Evolutionary conservation across 768 basidiomycete genomes (phyloP).

Genomic region (Kwoniella dendrophila): DNA sequence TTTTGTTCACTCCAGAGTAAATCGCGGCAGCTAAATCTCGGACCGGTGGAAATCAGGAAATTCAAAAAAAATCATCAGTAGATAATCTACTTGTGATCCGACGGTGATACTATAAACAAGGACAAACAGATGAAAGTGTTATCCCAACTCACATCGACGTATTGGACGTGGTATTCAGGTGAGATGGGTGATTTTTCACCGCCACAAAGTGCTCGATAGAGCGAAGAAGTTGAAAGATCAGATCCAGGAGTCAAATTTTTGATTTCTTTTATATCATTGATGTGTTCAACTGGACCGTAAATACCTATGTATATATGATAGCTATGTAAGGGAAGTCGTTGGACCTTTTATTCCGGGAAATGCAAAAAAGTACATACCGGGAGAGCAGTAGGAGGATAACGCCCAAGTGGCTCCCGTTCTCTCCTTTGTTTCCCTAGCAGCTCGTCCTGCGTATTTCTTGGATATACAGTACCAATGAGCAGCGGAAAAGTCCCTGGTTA

Average conservation of each 20-base stretch:
- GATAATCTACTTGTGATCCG: neutral
- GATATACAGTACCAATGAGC: conserved; percentile 42
- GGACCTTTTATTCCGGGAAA: too few species aligned
- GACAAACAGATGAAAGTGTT: too few species aligned
- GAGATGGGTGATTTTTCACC: conserved; percentile 22
- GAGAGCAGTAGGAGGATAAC: conserved; percentile 38
- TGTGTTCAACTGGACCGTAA: conserved; percentile 37
- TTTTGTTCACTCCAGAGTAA: conserved; percentile 14
- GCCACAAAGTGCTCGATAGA: conserved; percentile 8
- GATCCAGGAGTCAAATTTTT: neutral
- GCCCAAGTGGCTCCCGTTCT: conserved; percentile 22
- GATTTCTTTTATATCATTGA: conserved; percentile 12
- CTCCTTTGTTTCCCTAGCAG: conserved; percentile 32
- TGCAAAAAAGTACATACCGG: conserved; percentile 20
- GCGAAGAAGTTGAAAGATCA: conserved; percentile 23
- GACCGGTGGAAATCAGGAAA: conserved; percentile 9
- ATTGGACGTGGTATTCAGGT: conserved; percentile 12
- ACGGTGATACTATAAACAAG: neutral
- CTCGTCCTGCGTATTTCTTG: conserved; percentile 45
- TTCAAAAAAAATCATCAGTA: neutral
- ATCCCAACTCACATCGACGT: conserved; percentile 25
- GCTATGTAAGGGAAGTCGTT: neutral
- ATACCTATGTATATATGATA: conserved; percentile 21
- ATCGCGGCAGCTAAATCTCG: conserved; percentile 17
- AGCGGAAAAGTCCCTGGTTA: neutral